Evolutionary conservation across 371 early-diverging fungal species (phyloP), one percentile per base, ranked within the genome.

Genomic region (Zychaea mexicana): DNA sequence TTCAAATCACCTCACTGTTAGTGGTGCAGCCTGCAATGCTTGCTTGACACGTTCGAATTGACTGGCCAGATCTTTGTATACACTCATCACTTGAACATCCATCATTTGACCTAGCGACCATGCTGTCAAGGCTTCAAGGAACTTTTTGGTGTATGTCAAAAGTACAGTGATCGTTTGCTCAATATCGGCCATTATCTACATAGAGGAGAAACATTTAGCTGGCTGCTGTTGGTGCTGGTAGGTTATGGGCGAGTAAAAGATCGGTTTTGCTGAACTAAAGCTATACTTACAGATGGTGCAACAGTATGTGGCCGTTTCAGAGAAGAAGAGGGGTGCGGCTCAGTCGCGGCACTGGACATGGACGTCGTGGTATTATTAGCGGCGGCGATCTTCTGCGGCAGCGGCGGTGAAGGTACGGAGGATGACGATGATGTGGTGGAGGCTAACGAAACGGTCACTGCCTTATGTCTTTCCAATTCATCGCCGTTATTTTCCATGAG

Each of bases 111-210:
- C 67, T 17, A 58, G 56, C 22, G 86, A 81, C 88, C 88, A 88
- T 1, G 61, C 70, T n/a, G 85, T 86, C 38, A 88, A 66, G 7
- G 72, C 73, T 46, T 82, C 81, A 22, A 88, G 67, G n/a, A 88
- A 65, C 52, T 73, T 72, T 62, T 86, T 85, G 17, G 88, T 86
- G 1, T 82, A 77, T 60, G 74, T 60, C n/a, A 88, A 57, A 12
- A 88, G 65, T 57, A 72, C 66, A 7, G 86, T 82, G 7, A 88
- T 83, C 19, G 78, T 75, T 28, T 69, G 72, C 55, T 88, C 86
- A 54, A 85, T 83, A 9, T 77, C 73, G 45, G 71, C 71, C 76
- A 33, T 31, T 36, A 78, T 71, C 85, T 85, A 31, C 15, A 42
- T 15, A 42, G n/a, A 42, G n/a, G n/a, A 13, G 10, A 36, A 36